Base-by-base conservation (phyloP, 2,329 filamentous ascomycete species). In the Cyclaneusma minus region DNA sequence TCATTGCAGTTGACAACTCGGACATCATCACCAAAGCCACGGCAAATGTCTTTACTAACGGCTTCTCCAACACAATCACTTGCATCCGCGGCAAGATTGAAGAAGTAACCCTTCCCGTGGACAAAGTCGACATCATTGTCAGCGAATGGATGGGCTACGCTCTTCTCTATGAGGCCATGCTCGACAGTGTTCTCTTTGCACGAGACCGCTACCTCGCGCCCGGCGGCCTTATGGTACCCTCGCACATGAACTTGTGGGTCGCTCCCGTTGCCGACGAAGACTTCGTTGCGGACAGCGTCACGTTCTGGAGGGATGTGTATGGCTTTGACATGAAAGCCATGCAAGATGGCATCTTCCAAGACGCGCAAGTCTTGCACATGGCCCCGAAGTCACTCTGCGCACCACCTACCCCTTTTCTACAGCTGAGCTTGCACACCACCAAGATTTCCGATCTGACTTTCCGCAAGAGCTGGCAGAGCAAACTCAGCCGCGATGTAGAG, bases 81-180 rank as follows among this genome's bases (percentile, higher is more conserved):
- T 83, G 80, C 41, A 59, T 93, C 25, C 70, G 75, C 36, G 85
- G 87, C 19, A 81, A 82, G 44, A 80, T 94, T 33, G 87, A 95
- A 50, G 84, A 94, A 38, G 79, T 92, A 29, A 62, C 55, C 30
- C 63, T 84, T 13, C 84, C 80, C 2, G 75, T 87, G 6, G 61
- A 71, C 28, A 61, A 85, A 44, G 85, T 94, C 23, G 87, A 95
- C 53, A 77, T 95, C 43, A 93, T 95, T 46, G 76, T 95, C 33
- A 91, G 81, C 32, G 85, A 95, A 51, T 95, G 85, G 85, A 95
- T 95, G 85, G 85, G 85, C 16, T 95, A 95, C 49, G 81, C 76
- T 36, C 64, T 94, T 11, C 64, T 94, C 5, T 95, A 91, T 50
- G 85, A 95, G 54, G 83, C 84, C 29, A 95, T 95, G 85, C 70